A percentile compares a stretch with the other conserved stretches of the same genome.
Conservation (phyloP, 495 filamentous ascomycete genomes). For the Clohesyomyces aquaticus region DNA sequence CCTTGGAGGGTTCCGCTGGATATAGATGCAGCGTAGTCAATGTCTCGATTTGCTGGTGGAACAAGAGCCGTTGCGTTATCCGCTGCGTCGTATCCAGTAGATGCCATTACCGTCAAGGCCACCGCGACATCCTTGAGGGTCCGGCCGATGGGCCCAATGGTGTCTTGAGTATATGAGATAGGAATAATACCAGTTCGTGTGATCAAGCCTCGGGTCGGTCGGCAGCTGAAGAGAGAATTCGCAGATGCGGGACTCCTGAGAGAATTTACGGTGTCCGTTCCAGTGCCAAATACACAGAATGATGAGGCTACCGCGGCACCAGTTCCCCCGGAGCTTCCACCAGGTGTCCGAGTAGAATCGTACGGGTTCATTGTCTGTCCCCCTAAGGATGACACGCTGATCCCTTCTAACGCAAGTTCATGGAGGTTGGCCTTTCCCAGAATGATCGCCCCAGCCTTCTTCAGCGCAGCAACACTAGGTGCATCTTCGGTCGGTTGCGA, state of each 20-base stretch:
- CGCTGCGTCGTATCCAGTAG: slow-evolving; percentile 50
- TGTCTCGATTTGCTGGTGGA: slow-evolving; percentile 43
- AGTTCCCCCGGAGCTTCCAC: slow-evolving; percentile 66
- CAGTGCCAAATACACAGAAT: slow-evolving; percentile 60
- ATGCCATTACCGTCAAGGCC: slow-evolving; percentile 61
- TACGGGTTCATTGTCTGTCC: slow-evolving; percentile 69
- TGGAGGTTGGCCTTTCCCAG: slow-evolving; percentile 69
- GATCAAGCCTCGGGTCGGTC: slow-evolving; percentile 63
- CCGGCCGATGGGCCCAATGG: slow-evolving; percentile 62
- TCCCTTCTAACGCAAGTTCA: slow-evolving; percentile 66
- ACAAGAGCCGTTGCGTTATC: slow-evolving; percentile 53
- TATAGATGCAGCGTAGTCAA: slow-evolving; percentile 51
- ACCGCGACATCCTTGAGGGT: slow-evolving; percentile 58
- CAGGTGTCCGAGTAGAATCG: slow-evolving; percentile 63
- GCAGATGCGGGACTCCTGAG: slow-evolving; percentile 65
- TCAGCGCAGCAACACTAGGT: slow-evolving; percentile 55
- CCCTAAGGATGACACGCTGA: slow-evolving; percentile 62
- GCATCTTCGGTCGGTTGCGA: slow-evolving; percentile 55
- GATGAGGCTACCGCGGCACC: slow-evolving; percentile 63
- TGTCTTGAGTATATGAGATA: slow-evolving; percentile 65
- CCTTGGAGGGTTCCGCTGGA: slow-evolving; percentile 48
- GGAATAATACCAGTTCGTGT: slow-evolving; percentile 59
- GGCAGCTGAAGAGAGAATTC: slow-evolving; percentile 62
- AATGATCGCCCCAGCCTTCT: slow-evolving; percentile 63
- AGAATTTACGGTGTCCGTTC: slow-evolving; percentile 68